Base-by-base conservation (phyloP, 495 filamentous ascomycete genomes). In the Penicillium paxilli region DNA sequence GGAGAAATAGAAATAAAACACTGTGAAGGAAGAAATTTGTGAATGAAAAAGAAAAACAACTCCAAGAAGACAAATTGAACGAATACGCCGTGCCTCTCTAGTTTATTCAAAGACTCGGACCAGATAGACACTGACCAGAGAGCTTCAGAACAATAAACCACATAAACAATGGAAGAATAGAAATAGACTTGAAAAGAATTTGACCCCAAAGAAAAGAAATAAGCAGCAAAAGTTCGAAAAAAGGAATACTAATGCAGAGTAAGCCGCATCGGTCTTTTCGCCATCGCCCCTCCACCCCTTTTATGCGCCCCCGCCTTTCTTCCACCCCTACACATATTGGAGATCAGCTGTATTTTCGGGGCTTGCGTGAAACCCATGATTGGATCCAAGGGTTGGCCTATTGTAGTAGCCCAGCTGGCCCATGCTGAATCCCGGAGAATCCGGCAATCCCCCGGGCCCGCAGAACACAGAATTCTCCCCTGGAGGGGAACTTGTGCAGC, bases 401-500 rank as follows among this genome's bases (percentile, higher is more conserved):
- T 57, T n/a, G n/a, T n/a, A 49, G 16, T 37, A 32, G 17, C 55
- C 67, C 40, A 63, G 45, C 17, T 55, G 52, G 9, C 57, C 62
- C 33, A 54, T 41, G 44, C 66, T 62, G 14, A 67, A 54, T 19
- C 59, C 32, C 3, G 53, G 48, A 37, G 51, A 58, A n/a, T 65
- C 64, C 24, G 58, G 49, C 9, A 19, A 38, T 21, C 53, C 52
- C 20, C 59, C 57, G 40, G 60, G 50, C 46, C 66, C 60, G 37
- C 54, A 57, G 35, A 71, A 69, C 10, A 68, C 44, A 40, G 57
- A 24, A 47, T 66, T 57, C 32, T 41, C 21, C 19, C 30, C 55
- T 19, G 63, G 57, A 21, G 66, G 52, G n/a, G 55, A 48, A 45
- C 58, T 57, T n/a, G 67, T 58, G 37, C 66, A 69, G 54, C 67